Percentiles rank a stretch among this genome's conserved stretches.
Evolutionary conservation across 305 asterid species (phyloP).

Genomic region (Withania somnifera): DNA sequence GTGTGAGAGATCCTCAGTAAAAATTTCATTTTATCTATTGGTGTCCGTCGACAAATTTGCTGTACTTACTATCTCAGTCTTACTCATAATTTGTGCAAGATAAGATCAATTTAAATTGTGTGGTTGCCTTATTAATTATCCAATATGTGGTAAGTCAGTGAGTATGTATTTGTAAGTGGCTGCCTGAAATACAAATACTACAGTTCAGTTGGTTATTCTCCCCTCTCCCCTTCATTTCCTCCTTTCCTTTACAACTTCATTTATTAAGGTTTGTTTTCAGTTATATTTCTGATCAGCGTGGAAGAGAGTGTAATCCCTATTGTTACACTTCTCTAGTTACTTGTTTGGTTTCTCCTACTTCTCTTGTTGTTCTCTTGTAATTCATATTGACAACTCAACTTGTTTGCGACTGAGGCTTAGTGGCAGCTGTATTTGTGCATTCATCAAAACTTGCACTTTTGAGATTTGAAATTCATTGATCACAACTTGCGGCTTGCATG

Average conservation of each 20-base stretch:
- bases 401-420: not conserved
- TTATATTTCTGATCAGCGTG: not conserved
- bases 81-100: not conserved
- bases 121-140: not conserved
- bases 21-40: not conserved
- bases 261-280: not conserved
- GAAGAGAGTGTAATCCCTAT: not conserved
- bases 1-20: not conserved
- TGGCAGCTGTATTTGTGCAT: not conserved
- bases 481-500: not conserved
- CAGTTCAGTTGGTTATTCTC: not conserved
- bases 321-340: not conserved
- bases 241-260: not conserved
- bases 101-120: not conserved
- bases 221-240: not conserved
- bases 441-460: not conserved
- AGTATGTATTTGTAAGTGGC: not conserved
- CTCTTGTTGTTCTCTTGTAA: too few relatives aligned
- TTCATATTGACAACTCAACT: not conserved
- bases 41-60: not conserved
- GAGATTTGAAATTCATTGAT: not conserved
- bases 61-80: not conserved
- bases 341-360: not conserved
- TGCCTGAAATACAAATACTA: not conserved
- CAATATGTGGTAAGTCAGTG: not conserved